Percentiles rank a stretch among this genome's conserved stretches.
Conservation (phyloP, 148 eudicot species). For the Rhododendron williamsianum region DNA sequence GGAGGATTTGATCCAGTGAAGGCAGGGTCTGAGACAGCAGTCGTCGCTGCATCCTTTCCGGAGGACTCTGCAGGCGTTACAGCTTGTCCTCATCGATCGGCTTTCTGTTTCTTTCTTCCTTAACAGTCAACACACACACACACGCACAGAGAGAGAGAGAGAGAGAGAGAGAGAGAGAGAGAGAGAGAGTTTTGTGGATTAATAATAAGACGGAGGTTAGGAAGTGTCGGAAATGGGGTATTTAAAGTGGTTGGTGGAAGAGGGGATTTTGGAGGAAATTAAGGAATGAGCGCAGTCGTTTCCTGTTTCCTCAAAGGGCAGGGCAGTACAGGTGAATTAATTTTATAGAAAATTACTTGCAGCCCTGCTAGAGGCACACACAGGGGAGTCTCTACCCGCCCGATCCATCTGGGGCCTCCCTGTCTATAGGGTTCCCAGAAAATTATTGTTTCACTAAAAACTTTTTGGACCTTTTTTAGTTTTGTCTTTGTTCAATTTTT, state of each 20-base stretch:
- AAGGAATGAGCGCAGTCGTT: background rate
- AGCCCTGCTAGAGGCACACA: too few species aligned
- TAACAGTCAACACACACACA: background rate
- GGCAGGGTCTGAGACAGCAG: conserved; percentile 45
- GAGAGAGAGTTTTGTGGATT: background rate
- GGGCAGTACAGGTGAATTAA: too few species aligned
- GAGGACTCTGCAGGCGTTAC: conserved; percentile 58
- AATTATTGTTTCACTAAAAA: too few species aligned
- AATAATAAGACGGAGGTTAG: too few species aligned
- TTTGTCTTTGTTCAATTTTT: too few species aligned
- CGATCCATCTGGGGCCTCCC: too few species aligned
- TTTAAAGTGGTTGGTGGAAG: background rate
- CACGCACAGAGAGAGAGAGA: background rate
- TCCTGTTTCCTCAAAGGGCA: background rate
- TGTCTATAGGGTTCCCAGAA: too few species aligned
- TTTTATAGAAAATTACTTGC: too few species aligned
- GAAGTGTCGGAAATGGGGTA: background rate
- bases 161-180: conserved; percentile 3
- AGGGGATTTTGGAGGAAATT: background rate
- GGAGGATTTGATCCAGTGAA: conserved; percentile 46
- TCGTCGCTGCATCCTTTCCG: conserved; percentile 48
- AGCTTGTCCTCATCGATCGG: conserved; percentile 39
- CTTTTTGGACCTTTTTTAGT: too few species aligned
- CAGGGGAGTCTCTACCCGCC: too few species aligned
- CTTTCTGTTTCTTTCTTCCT: background rate